Base-by-base conservation (phyloP, 2,329 filamentous ascomycete species). In the Cercospora citrullina region DNA sequence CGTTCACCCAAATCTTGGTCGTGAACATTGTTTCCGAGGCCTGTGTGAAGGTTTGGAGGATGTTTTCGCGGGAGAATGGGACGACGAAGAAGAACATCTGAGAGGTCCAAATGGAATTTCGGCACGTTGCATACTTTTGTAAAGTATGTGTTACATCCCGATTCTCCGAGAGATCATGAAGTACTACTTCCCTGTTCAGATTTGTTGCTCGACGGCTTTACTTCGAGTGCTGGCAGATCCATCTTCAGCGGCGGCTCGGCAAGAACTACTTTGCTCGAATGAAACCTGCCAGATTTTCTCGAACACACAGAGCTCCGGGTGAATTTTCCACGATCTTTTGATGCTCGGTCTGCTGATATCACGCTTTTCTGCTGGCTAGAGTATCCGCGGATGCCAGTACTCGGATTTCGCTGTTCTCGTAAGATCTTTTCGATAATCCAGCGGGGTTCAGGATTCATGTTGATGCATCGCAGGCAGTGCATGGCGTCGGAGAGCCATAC, bases 21-120 rank as follows among this genome's bases (percentile, higher is more conserved):
- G 61, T 63, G 5, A 63, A 63, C n/a, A 55, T 63, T 26, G 28
- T 55, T n/a, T 53, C 61, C 3, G 61, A 63, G 61, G 61, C 61
- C 18, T 63, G 45, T 39, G 61, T 63, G 26, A 63, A 55, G 61
- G 61, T 63, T 36, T 63, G 61, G 61, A 33, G 39, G 61, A 63
- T 31, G 61, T 7, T 63, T 28, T 18, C 57, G 48, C 21, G 55
- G 2, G 55, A 36, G 30, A 33, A 55, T 18, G 61, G 57, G 45
- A 57, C 14, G 30, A 48, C 28, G 21, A 63, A 55, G 61, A 55
- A 55, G 45, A 39, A 39, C 6, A n/a, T 39, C 16, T 39, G 36
- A 39, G 36, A 39, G 5, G 36, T 39, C 16, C 36, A 39, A n/a
- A n/a, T 39, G 16, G 6, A n/a, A n/a, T 39, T 3, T 39, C 36